A percentile compares a stretch with the other conserved stretches of the same genome.
Conservation (phyloP, 352 stramenopile genomes). For the Achlya hypogyna region DNA sequence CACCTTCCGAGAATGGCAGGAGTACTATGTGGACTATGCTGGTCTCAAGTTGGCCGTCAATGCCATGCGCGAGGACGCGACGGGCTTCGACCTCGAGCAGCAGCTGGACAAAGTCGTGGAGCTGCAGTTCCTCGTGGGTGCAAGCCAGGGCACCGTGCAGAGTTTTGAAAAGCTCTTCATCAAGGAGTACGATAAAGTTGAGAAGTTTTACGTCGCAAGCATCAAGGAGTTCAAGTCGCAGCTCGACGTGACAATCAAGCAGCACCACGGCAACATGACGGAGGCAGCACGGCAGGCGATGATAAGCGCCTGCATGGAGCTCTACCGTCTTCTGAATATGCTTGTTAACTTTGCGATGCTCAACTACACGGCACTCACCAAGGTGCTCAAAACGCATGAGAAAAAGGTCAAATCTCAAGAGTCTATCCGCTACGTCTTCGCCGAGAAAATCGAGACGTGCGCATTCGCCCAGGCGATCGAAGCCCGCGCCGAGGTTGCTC, state of each 20-base stretch:
- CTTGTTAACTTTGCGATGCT: constrained; percentile 96
- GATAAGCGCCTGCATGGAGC: constrained; percentile 87
- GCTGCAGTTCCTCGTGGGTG: constrained; percentile 23
- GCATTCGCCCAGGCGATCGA: constrained; percentile 47
- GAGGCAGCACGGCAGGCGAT: constrained; percentile 75
- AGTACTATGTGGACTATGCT: constrained; percentile 87
- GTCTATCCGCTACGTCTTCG: constrained; percentile 33
- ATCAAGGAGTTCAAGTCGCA: constrained; percentile 69
- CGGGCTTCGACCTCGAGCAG: constrained; percentile 27
- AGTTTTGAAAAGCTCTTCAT: constrained; percentile 81
- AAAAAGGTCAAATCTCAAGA: constrained; percentile 60
- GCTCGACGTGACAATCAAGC: constrained; percentile 70
- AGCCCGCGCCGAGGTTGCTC: constrained; percentile 38
- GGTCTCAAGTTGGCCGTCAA: constrained; percentile 78
- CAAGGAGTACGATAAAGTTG: constrained; percentile 83
- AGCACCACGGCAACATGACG: constrained; percentile 49
- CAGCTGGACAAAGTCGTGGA: constrained; percentile 22
- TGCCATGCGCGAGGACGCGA: constrained; percentile 22
- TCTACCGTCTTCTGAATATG: constrained; percentile 89
- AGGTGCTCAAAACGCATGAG: constrained; percentile 97
- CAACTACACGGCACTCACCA: constrained; percentile 97
- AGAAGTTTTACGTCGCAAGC: constrained; percentile 87
- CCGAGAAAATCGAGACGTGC: constrained; percentile 37
- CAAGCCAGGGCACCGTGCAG: constrained; percentile 20
- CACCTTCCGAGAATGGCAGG: constrained; percentile 75